Evolutionary conservation across 495 filamentous ascomycete genomes (phyloP).

Genomic region (Hypoxylon crocopeplum): DNA sequence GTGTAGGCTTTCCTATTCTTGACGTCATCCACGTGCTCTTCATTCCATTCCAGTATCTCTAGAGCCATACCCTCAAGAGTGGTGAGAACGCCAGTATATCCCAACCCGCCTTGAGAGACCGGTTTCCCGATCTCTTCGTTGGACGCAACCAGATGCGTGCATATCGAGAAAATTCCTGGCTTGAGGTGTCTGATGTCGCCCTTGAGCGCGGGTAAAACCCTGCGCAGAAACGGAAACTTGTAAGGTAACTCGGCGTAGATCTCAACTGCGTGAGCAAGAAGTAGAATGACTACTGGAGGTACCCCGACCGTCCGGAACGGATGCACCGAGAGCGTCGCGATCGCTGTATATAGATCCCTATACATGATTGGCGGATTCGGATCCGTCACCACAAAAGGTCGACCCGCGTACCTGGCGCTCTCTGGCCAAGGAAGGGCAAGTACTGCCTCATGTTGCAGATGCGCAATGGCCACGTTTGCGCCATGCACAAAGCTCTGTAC

Average conservation of each 20-base stretch:
- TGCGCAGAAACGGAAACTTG: conserved; percentile 48
- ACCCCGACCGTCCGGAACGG: conserved; percentile 43
- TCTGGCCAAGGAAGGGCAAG: conserved; percentile 33
- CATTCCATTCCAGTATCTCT: conserved; percentile 62
- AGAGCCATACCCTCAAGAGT: conserved; percentile 62
- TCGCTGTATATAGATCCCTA: conserved; percentile 37
- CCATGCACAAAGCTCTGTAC: conserved; percentile 65
- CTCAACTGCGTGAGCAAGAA: conserved; percentile 58
- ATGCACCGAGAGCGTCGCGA: conserved; percentile 40
- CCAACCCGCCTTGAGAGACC: conserved; percentile 57
- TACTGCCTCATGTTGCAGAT: conserved; percentile 62
- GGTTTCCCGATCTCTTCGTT: conserved; percentile 52
- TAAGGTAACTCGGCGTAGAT: conserved; percentile 54
- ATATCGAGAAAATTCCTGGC: conserved; percentile 60
- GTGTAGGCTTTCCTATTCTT: conserved; percentile 42
- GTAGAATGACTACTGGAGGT: conserved; percentile 52
- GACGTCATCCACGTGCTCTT: conserved; percentile 39
- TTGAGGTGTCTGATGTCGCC: conserved; percentile 59
- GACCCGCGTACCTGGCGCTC: conserved; percentile 46
- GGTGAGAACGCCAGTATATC: conserved; percentile 57
- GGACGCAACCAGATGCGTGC: conserved; percentile 58
- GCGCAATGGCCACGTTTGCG: conserved; percentile 63
- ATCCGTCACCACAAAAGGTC: conserved; percentile 49
- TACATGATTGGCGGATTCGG: conserved; percentile 52
- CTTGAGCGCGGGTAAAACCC: conserved; percentile 48